Conservation (phyloP, 163 green algal species). For the Scenedesmus sp. region DNA sequence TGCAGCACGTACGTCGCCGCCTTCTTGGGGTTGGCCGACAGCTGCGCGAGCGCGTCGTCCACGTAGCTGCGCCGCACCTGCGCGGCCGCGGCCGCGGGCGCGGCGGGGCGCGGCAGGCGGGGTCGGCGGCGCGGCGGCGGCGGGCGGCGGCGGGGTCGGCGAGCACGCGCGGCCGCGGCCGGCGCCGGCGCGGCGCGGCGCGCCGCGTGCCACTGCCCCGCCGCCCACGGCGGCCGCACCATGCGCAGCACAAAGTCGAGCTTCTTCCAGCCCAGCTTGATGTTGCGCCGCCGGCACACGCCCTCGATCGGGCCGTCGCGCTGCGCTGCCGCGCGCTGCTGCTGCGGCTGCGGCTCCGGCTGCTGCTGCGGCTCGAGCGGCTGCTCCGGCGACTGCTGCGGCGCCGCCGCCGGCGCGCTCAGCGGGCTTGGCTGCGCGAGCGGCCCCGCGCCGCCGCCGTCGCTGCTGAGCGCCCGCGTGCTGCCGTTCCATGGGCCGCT, state of each 20-base stretch:
- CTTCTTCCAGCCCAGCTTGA: slow-evolving; percentile 43
- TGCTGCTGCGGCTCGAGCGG: background rate
- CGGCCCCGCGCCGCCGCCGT: background rate
- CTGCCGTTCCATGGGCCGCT: background rate
- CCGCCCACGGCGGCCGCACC: background rate
- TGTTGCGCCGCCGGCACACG: slow-evolving; percentile 34
- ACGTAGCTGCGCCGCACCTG: slow-evolving; percentile 8
- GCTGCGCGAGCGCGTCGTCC: slow-evolving; percentile 44
- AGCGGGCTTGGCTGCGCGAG: background rate
- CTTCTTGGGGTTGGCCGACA: slow-evolving; percentile 33
- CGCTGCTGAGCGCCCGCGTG: background rate
- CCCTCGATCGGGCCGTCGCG: slow-evolving; percentile 11
- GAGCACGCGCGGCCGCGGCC: too few species aligned
- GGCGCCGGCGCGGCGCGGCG: too few species aligned
- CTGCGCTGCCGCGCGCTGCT: slow-evolving; percentile 3
- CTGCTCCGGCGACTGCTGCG: background rate
- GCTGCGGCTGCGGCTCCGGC: slow-evolving; percentile 11
- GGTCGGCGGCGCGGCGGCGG: too few species aligned
- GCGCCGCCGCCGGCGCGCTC: background rate
- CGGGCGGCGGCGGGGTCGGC: too few species aligned
- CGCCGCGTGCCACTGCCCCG: background rate
- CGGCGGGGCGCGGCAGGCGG: too few species aligned
- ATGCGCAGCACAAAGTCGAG: slow-evolving; percentile 41
- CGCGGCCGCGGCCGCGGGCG: too few species aligned
- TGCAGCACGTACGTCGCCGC: slow-evolving; percentile 12